phyloP scores from a whole-genome alignment of 2,329 filamentous ascomycete species.

The Phoma sp. region DNA sequence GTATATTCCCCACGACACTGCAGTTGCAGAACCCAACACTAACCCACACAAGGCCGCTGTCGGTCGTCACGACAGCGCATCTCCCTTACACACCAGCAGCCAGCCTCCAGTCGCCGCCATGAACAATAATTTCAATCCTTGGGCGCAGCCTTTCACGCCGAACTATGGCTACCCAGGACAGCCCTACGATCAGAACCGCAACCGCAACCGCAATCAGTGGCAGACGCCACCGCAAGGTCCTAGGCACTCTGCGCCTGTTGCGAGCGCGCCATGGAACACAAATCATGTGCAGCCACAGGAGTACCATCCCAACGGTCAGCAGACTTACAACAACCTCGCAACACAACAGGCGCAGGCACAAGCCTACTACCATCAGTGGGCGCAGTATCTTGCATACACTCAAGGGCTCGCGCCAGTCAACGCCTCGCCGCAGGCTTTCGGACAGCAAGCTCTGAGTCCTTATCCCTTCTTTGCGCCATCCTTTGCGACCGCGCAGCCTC shows the following conservation, averaged over 20 bases:
- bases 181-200: constrained; percentile 15
- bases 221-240: constrained; percentile 7
- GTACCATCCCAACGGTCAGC: constrained; percentile 16
- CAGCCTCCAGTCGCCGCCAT: constrained; percentile 23
- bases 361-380: constrained; percentile 31
- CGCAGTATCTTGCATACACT: constrained; percentile 19
- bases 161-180: constrained; percentile 20
- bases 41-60: constrained; percentile 32
- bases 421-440: constrained; percentile 15
- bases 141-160: constrained; percentile 28
- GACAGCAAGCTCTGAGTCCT: constrained; percentile 17
- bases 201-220: constrained; percentile 9
- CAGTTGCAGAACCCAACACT: constrained; percentile 33
- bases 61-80: constrained; percentile 30
- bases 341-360: constrained; percentile 25
- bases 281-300: constrained; percentile 15
- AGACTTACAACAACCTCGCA: constrained; percentile 17
- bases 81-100: constrained; percentile 12
- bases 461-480: constrained; percentile 22
- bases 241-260: constrained; percentile 11
- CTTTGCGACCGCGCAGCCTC: constrained; percentile 20
- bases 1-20: constrained; percentile 36
- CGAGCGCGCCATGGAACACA: constrained; percentile 8
- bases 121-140: constrained; percentile 29
- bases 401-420: constrained; percentile 18